Evolutionary conservation across 306 rosid species (phyloP).

Genomic region (Vicia faba): DNA sequence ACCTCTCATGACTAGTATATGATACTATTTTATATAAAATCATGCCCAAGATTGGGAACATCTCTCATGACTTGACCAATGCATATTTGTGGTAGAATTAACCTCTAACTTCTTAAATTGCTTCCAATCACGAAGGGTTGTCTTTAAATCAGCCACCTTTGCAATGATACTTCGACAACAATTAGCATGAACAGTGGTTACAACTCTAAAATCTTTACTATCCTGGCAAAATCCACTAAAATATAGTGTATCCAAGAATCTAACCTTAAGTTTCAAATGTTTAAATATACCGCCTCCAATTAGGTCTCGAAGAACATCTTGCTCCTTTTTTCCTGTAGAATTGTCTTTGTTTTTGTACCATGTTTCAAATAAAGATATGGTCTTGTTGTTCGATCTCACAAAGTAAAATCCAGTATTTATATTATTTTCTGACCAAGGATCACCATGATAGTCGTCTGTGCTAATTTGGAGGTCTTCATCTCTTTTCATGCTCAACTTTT

Average conservation of each 20-base stretch:
- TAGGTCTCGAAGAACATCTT: constrained; percentile 62
- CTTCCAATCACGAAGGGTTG: constrained; percentile 66
- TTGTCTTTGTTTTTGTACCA: constrained; percentile 68
- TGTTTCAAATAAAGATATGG: constrained; percentile 57
- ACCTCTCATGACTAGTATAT: constrained; percentile 43
- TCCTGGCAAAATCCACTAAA: constrained; percentile 88
- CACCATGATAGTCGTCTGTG: constrained; percentile 46
- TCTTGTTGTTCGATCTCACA: constrained; percentile 64
- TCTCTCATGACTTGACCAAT: constrained; percentile 50
- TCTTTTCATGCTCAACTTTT: constrained; percentile 52
- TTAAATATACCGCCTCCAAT: constrained; percentile 42
- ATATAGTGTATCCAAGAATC: constrained; percentile 67
- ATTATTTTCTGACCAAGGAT: constrained; percentile 54
- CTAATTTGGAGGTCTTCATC: constrained; percentile 69
- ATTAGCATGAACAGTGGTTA: constrained; percentile 72
- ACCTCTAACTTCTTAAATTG: constrained; percentile 35
- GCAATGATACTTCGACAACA: constrained; percentile 75
- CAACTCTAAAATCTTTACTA: constrained; percentile 59
- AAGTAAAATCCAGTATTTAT: constrained; percentile 85
- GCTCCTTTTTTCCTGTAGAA: constrained; percentile 66
- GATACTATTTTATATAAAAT: no score
- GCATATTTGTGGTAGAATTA: constrained; percentile 6
- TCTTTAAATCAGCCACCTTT: constrained; percentile 56
- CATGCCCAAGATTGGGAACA: constrained; percentile 63
- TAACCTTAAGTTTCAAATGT: constrained; percentile 55